Conservation (phyloP, 164 flowering plant species). For the Buxus sempervirens region DNA sequence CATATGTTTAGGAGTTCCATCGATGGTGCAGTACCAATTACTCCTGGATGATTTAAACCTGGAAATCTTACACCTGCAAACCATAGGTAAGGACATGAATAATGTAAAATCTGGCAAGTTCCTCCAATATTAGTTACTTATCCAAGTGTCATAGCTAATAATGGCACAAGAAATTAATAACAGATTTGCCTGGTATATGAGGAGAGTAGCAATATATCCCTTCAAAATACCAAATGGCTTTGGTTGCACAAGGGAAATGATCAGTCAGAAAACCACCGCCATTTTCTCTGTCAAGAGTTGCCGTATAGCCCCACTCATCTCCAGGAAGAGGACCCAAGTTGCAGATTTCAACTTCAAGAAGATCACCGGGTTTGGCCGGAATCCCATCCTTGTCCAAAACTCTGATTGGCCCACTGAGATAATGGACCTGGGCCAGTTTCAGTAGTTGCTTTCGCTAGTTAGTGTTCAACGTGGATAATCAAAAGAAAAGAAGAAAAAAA, state of each 20-base stretch:
- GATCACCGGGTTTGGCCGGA: conserved; percentile 89
- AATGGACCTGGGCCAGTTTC: conserved; percentile 56
- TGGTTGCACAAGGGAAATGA: conserved; percentile 91
- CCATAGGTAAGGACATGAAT: neutral
- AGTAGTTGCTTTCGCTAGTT: neutral
- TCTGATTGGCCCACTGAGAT: conserved; percentile 85
- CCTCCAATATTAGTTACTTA: neutral
- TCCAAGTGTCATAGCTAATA: neutral
- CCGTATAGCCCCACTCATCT: conserved; percentile 98
- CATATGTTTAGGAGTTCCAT: conserved; percentile 80
- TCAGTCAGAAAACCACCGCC: conserved; percentile 96
- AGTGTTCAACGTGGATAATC: neutral
- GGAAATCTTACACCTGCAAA: conserved; percentile 83
- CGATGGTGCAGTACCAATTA: conserved; percentile 96
- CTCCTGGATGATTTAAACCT: conserved; percentile 91
- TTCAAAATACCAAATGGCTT: conserved; percentile 98
- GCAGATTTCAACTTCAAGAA: conserved; percentile 89
- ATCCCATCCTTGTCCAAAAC: conserved; percentile 62
- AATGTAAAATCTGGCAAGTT: neutral
- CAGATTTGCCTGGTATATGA: conserved; percentile 68
- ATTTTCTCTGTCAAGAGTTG: conserved; percentile 87
- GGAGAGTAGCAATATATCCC: conserved; percentile 95
- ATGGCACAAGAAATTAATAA: neutral
- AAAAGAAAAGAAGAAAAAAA: neutral
- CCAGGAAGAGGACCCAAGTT: conserved; percentile 94